A percentile compares a stretch with the other conserved stretches of the same genome.
These are phyloP conservation scores for Murraya koenigii DNA, from an alignment of 345 rosid species.

Conservation along the genomic window DNA sequence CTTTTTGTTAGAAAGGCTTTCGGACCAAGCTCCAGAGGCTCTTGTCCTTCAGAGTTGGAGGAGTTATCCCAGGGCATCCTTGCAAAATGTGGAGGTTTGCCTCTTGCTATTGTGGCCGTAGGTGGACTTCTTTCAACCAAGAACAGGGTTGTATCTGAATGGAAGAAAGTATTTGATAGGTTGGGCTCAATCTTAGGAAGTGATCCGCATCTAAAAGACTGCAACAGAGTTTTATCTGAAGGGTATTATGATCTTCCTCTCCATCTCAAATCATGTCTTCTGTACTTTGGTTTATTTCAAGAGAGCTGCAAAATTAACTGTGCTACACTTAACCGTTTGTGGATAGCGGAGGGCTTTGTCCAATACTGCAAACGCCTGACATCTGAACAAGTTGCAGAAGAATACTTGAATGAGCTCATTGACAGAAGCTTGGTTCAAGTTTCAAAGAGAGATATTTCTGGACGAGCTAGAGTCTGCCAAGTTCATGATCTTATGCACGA, in stretches of 20 bases:
- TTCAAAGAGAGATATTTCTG: neutral
- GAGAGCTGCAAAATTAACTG: no score
- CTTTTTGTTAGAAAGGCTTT: slow-evolving; percentile 17
- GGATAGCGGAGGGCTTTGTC: no score
- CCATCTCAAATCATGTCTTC: no score
- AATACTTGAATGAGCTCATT: slow-evolving; percentile 16
- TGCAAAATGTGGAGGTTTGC: slow-evolving; percentile 18
- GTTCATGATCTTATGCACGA: slow-evolving; percentile 16
- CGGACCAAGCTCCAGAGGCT: neutral
- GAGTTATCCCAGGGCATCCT: neutral
- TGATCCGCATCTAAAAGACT: slow-evolving; percentile 3
- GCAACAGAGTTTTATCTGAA: slow-evolving; percentile 7
- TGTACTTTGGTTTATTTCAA: no score
- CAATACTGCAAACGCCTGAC: no score
- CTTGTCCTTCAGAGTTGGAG: slow-evolving; percentile 13
- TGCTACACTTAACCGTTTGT: no score
- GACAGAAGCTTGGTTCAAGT: slow-evolving; percentile 15
- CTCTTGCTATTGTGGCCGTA: slow-evolving; percentile 21
- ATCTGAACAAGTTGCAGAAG: neutral
- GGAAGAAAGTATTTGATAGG: neutral
- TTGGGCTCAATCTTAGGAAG: slow-evolving; percentile 4
- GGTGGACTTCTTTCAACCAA: slow-evolving; percentile 15
- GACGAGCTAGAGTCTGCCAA: slow-evolving; percentile 11
- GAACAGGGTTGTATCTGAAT: neutral
- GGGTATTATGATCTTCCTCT: no score